Conservation (phyloP, 208 protist species). For the Jaenimonas drosophilae region DNA sequence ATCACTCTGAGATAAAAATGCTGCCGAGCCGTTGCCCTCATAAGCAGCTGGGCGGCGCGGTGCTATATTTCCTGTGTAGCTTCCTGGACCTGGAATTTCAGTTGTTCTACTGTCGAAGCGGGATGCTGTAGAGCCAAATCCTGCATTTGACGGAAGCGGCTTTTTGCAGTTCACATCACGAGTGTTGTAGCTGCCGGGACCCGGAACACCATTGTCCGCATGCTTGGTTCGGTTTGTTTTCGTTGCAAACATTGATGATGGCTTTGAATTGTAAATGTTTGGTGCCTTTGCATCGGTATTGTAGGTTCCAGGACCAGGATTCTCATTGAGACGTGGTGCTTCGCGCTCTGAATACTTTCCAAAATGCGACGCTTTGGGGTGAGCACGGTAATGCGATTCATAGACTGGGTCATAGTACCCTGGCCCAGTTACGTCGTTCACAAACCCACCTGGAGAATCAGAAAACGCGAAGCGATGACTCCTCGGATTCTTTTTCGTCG, state of each 20-base stretch:
- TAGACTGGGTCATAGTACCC: constrained; percentile 56
- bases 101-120: constrained; percentile 20
- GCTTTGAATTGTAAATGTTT: constrained; percentile 37
- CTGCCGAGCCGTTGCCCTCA: constrained; percentile 16
- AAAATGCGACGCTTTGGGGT: constrained; percentile 45
- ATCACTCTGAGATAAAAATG: constrained; percentile 42
- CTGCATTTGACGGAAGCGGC: constrained; percentile 24
- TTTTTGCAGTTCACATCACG: constrained; percentile 10
- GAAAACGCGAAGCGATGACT: constrained; percentile 16
- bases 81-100: constrained; percentile 51
- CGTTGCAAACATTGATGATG: constrained; percentile 72
- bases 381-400: constrained; percentile 14
- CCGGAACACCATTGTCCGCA: constrained; percentile 24
- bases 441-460: constrained; percentile 1
- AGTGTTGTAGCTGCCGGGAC: constrained; percentile 55
- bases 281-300: constrained; percentile 11
- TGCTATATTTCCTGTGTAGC: constrained; percentile 67
- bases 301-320: constrained; percentile 73
- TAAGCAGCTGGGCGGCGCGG: constrained; percentile 31
- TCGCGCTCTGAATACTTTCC: constrained; percentile 41
- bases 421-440: constrained; percentile 10
- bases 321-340: constrained; percentile 6
- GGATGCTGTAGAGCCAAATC: constrained; percentile 47
- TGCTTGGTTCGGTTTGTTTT: constrained; percentile 28
- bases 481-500: constrained; percentile 14